Percentiles rank a stretch among this genome's conserved stretches.
These are phyloP conservation scores for Pestalotiopsis sp. DNA, from an alignment of 2,329 filamentous ascomycete genomes.

Conservation along the genomic window DNA sequence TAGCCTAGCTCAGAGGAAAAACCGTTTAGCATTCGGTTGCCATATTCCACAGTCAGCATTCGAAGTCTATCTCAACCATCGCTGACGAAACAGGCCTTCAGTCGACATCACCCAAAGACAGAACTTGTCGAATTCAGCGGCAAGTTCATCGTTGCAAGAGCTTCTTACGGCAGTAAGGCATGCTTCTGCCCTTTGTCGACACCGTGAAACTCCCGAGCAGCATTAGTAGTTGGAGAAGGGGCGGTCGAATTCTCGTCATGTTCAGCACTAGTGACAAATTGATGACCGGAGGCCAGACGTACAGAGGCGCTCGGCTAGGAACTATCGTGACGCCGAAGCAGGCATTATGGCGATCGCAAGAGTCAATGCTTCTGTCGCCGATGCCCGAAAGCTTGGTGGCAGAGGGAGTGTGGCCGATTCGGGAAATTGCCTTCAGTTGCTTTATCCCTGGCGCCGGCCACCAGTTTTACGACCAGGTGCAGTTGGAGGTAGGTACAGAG, in stretches of 20 bases:
- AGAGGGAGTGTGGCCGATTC: slow-evolving; percentile 27
- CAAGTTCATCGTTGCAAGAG: slow-evolving; percentile 52
- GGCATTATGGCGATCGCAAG: slow-evolving; percentile 32
- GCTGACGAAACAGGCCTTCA: slow-evolving; percentile 52
- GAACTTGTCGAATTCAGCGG: slow-evolving; percentile 41
- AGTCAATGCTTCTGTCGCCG: slow-evolving; percentile 25
- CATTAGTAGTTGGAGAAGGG: slow-evolving; percentile 29
- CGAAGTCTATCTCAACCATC: slow-evolving; percentile 51
- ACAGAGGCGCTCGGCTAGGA: slow-evolving; percentile 38
- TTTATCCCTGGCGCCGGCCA: slow-evolving; percentile 49
- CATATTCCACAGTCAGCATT: slow-evolving; percentile 50
- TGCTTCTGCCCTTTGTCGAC: slow-evolving; percentile 46
- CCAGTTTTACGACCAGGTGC: slow-evolving; percentile 55
- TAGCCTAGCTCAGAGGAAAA: background rate
- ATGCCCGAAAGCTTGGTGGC: slow-evolving; percentile 18
- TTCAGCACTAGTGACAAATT: slow-evolving; percentile 42
- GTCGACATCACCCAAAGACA: slow-evolving; percentile 39
- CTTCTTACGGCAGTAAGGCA: slow-evolving; percentile 53
- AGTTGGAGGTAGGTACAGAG: slow-evolving; percentile 48
- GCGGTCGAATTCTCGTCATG: slow-evolving; percentile 39
- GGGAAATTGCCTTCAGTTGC: slow-evolving; percentile 40
- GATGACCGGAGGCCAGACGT: slow-evolving; percentile 35
- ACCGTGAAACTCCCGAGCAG: slow-evolving; percentile 40
- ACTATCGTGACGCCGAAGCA: slow-evolving; percentile 37
- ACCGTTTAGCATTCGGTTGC: slow-evolving; percentile 45